phyloP scores from a whole-genome alignment of 163 green algal species.

The Chlorella variabilis region DNA sequence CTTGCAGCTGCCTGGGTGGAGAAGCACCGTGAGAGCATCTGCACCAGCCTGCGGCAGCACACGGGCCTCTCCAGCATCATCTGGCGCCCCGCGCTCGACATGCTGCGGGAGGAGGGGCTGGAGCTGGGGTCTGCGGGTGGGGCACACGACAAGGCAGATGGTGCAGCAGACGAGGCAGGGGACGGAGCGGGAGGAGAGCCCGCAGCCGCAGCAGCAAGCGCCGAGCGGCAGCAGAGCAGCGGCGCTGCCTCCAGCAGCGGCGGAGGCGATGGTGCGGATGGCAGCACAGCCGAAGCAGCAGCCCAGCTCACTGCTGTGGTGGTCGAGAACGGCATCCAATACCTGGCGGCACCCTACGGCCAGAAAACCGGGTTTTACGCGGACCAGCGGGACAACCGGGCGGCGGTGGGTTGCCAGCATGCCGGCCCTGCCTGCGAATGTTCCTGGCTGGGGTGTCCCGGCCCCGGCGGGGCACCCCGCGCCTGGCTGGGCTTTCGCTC shows the following conservation, averaged over 20 bases:
- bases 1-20: slow-evolving; percentile 60
- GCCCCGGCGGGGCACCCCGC: not conserved
- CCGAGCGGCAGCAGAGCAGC: slow-evolving; percentile 14
- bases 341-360: slow-evolving; percentile 42
- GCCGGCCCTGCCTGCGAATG: too few relatives aligned
- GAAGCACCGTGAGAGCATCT: slow-evolving; percentile 38
- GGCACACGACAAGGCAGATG: too few relatives aligned
- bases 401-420: too few relatives aligned
- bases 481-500: too few relatives aligned
- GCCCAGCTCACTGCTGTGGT: slow-evolving; percentile 42
- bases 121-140: not conserved
- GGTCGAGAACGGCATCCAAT: slow-evolving; percentile 58
- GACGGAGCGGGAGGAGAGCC: not conserved
- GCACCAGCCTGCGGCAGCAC: slow-evolving; percentile 33
- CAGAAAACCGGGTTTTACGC: slow-evolving; percentile 73
- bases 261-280: not conserved
- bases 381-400: slow-evolving; percentile 88
- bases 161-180: not conserved
- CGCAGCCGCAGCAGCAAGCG: slow-evolving; percentile 5
- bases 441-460: not conserved
- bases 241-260: not conserved
- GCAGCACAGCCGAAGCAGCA: too few relatives aligned
- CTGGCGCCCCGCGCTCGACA: slow-evolving; percentile 64
- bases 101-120: slow-evolving; percentile 76
- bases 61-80: slow-evolving; percentile 42